Conservation (phyloP, 257 asterid genomes). For the Eustoma russellianum region DNA sequence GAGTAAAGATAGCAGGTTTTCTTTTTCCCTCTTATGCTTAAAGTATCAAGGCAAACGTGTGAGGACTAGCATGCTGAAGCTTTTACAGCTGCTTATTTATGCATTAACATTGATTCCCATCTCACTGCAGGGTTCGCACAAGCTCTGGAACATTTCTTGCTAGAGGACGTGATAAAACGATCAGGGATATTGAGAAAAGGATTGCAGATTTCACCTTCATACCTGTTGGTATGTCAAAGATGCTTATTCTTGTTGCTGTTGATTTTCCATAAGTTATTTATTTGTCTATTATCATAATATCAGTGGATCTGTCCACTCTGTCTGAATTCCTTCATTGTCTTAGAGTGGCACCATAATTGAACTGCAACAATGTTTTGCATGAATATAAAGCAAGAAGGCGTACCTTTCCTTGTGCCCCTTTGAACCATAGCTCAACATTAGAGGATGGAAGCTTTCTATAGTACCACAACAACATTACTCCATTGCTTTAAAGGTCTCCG, state of each 20-base stretch:
- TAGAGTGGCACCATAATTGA: too few relatives aligned
- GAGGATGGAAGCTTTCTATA: too few relatives aligned
- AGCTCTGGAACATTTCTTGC: slow-evolving; percentile 94
- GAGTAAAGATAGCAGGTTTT: slow-evolving; percentile 88
- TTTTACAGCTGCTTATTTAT: background rate
- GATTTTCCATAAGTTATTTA: too few relatives aligned
- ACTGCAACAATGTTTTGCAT: too few relatives aligned
- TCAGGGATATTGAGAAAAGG: slow-evolving; percentile 74
- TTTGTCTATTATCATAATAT: too few relatives aligned
- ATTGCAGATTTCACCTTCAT: slow-evolving; percentile 94
- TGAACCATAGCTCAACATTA: too few relatives aligned
- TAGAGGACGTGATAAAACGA: slow-evolving; percentile 76
- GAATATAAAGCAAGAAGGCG: too few relatives aligned
- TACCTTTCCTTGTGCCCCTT: too few relatives aligned
- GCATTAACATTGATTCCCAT: background rate
- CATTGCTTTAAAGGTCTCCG: too few relatives aligned
- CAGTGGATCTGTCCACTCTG: too few relatives aligned
- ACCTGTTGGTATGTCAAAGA: slow-evolving; percentile 69
- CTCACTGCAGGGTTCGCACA: slow-evolving; percentile 69
- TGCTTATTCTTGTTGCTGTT: background rate
- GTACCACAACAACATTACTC: too few relatives aligned
- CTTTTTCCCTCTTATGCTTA: slow-evolving; percentile 4
- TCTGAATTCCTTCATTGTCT: too few relatives aligned
- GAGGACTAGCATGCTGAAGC: slow-evolving; percentile 2
- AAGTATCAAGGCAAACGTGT: slow-evolving; percentile 4